These are phyloP conservation scores for Dothistroma pini DNA, from an alignment of 2,329 filamentous ascomycete genomes.

Conservation along the genomic window DNA sequence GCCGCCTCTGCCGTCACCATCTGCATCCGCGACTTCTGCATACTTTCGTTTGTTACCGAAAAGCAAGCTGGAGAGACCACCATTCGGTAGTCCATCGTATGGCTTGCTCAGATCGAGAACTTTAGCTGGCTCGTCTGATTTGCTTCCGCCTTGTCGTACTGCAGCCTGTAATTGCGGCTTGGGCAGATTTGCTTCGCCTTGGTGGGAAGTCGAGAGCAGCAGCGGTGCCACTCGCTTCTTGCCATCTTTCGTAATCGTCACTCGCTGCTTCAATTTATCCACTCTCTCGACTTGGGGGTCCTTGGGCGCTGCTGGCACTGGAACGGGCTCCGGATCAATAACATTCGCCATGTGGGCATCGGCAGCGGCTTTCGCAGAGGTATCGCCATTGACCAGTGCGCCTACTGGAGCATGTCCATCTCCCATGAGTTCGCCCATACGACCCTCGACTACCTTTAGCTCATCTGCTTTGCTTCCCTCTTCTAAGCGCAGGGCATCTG, in stretches of 20 bases:
- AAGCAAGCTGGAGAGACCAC: constrained; percentile 78
- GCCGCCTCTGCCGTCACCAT: constrained; percentile 64
- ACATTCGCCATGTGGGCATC: constrained; percentile 20
- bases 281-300: constrained; percentile 59
- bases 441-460: constrained; percentile 80
- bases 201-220: constrained; percentile 78
- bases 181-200: constrained; percentile 80
- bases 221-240: constrained; percentile 94
- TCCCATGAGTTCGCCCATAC: constrained; percentile 99
- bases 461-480: constrained; percentile 85
- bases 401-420: constrained; percentile 62
- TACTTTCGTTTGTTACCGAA: constrained; percentile 92
- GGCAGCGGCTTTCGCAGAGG: constrained; percentile 44
- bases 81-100: constrained; percentile 86
- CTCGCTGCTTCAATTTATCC: constrained; percentile 77
- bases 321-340: constrained; percentile 35
- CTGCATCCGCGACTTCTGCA: constrained; percentile 67
- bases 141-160: constrained; percentile 55
- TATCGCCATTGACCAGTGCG: constrained; percentile 34
- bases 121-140: constrained; percentile 44
- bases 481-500: constrained; percentile 81
- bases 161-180: constrained; percentile 84
- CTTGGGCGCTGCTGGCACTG: constrained; percentile 37
- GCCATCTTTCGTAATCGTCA: constrained; percentile 93
- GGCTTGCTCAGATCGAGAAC: constrained; percentile 89